Percentiles rank a stretch among this genome's conserved stretches.
phyloP scores from a whole-genome alignment of 306 rosid species.

The Cajanus cajan region DNA sequence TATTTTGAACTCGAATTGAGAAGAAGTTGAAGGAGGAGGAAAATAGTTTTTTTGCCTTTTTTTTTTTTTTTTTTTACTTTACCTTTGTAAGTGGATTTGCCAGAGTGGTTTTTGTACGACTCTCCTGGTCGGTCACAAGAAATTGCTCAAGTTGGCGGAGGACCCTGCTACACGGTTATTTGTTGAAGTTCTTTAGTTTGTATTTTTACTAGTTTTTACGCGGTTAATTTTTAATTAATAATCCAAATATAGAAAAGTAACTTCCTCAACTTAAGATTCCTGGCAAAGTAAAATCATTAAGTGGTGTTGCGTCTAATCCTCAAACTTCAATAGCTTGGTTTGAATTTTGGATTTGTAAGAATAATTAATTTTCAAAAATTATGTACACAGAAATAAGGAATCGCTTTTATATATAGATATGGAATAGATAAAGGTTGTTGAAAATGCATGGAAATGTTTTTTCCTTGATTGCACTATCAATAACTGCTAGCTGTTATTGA shows the following conservation, averaged over 20 bases:
- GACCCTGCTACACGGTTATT: constrained; percentile 46
- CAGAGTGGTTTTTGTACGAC: constrained; percentile 42
- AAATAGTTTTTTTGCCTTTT: not conserved
- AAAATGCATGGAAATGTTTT: not conserved
- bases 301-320: too few relatives aligned
- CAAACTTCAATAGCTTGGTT: too few relatives aligned
- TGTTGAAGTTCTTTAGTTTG: not conserved
- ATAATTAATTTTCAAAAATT: too few relatives aligned
- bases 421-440: not conserved
- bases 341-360: too few relatives aligned
- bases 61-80: constrained; percentile 28
- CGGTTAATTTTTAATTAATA: too few relatives aligned
- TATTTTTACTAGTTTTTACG: not conserved
- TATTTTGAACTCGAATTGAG: not conserved
- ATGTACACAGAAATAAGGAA: too few relatives aligned
- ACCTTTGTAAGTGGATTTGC: constrained; percentile 41
- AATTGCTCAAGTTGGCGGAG: constrained; percentile 79
- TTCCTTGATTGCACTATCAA: not conserved
- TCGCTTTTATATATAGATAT: too few relatives aligned
- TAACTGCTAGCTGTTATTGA: constrained; percentile 10
- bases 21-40: not conserved
- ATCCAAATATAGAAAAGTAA: too few relatives aligned
- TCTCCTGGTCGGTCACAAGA: constrained; percentile 48
- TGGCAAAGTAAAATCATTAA: too few relatives aligned
- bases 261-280: too few relatives aligned